Evolutionary conservation across 345 rosid species (phyloP).

Genomic region (Arabidopsis suecica): DNA sequence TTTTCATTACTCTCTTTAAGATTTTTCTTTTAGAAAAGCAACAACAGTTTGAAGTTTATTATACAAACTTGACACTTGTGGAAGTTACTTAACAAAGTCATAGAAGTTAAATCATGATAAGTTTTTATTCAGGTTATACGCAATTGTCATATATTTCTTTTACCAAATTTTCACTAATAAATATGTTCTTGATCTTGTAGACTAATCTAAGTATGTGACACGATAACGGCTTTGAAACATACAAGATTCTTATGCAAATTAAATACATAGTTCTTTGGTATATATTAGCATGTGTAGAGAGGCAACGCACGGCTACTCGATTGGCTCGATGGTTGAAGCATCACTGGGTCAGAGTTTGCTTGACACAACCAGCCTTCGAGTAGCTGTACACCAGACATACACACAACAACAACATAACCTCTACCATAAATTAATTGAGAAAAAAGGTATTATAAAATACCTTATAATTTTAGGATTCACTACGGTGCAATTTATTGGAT

Average conservation of each 20-base stretch:
- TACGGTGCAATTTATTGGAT: not conserved
- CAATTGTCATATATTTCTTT: no score
- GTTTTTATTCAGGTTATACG: no score
- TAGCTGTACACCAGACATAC: not conserved
- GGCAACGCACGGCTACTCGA: not conserved
- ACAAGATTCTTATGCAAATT: no score
- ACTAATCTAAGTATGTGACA: no score
- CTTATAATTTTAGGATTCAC: not conserved
- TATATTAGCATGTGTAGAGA: not conserved
- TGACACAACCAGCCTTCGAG: not conserved
- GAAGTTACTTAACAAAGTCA: not conserved
- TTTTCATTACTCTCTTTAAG: not conserved
- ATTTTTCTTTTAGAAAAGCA: not conserved
- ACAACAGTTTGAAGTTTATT: not conserved
- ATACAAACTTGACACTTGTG: not conserved
- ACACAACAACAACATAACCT: not conserved
- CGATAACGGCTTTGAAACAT: no score
- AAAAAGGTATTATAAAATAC: conserved; percentile 14
- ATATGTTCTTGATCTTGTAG: no score
- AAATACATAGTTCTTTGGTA: no score
- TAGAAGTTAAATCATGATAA: not conserved
- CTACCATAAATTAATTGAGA: not conserved
- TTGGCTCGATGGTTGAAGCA: conserved; percentile 1
- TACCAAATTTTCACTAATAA: no score
- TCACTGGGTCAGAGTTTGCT: not conserved